These are phyloP conservation scores for Urochloa ruziziensis DNA, from an alignment of 176 grass and related monocot genomes.

Conservation along the genomic window DNA sequence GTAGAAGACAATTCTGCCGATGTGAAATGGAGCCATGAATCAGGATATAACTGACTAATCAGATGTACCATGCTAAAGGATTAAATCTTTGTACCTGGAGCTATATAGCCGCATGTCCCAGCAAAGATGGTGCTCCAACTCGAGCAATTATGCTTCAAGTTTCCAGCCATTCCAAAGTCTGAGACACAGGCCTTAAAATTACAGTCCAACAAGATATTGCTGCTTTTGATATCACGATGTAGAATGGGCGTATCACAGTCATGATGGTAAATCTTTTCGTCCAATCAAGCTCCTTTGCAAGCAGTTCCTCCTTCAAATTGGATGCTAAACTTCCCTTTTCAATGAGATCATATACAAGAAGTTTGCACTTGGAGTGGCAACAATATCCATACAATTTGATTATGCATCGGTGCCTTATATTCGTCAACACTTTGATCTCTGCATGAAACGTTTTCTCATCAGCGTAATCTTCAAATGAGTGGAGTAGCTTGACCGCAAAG, in stretches of 20 bases:
- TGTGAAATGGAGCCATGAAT: not conserved
- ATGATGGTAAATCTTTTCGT: not conserved
- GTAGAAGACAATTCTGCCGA: slow-evolving; percentile 8
- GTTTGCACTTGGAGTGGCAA: not conserved
- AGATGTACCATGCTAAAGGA: not conserved
- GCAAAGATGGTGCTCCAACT: slow-evolving; percentile 35
- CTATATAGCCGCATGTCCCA: not conserved
- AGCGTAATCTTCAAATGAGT: not conserved
- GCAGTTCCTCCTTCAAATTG: slow-evolving; percentile 10
- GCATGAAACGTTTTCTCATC: not conserved
- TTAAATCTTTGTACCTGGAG: not conserved
- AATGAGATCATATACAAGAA: slow-evolving; percentile 33
- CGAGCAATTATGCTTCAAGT: not conserved
- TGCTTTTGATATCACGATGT: slow-evolving; percentile 40
- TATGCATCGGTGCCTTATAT: slow-evolving; percentile 29
- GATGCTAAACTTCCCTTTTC: slow-evolving; percentile 20
- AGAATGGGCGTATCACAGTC: not conserved
- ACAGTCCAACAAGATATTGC: slow-evolving; percentile 11
- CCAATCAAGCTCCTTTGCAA: not conserved
- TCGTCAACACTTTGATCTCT: slow-evolving; percentile 33
- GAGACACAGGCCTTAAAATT: slow-evolving; percentile 5
- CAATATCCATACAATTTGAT: slow-evolving; percentile 41
- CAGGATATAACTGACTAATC: too few relatives aligned
- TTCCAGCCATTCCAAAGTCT: slow-evolving; percentile 37
- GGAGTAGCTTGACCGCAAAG: slow-evolving; percentile 24